Evolutionary conservation across 2,329 filamentous ascomycete genomes (phyloP), one percentile per base, ranked within the genome.

Genomic region (Penicillium janthinellum): DNA sequence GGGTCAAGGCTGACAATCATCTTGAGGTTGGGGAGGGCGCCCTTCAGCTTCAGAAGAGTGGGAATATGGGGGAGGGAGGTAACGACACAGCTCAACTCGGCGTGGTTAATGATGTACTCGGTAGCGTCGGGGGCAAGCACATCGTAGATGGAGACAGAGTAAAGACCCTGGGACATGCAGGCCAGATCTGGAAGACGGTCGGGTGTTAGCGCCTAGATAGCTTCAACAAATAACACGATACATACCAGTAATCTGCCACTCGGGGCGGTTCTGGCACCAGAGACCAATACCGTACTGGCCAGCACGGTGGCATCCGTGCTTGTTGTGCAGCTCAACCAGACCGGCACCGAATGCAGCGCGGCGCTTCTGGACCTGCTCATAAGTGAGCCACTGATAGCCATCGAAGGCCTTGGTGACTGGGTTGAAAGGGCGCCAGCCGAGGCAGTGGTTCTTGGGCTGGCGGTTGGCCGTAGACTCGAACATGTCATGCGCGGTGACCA

Each of bases 61-160:
- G 92, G 88, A 55, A 97, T 88, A 71, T 96, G 93, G 45, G 87
- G 86, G 48, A 97, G 81, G 31, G 90, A 92, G 59, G 90, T 88
- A 63, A 90, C 87, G 41, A 98, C 86, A 70, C 88, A 91, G 59
- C 83, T 77, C 58, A 98, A 81, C 63, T 88, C 84, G 56, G 92
- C 87, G 75, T 98, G 94, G 77, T 96, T 96, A 80, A 98, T 90
- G 77, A 99, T 97, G 79, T 91, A 98, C 79, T 98, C 92, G 58
- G 91, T 93, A 2, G 93, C 87, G 67, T 96, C 91, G 12, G 94
- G 89, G 10, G 94, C 94, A 5, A 99, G 86, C 12, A 94, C 97
- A 77, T 98, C 95, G 81, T 99, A 99, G 53, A 99, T 88, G 5
- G 94, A 96, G 57, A 99, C 92, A 22, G 90, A 91, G 78, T 84